A percentile compares a stretch with the other conserved stretches of the same genome.
Conservation (phyloP, 495 filamentous ascomycete species). For the Lophium mytilinum region DNA sequence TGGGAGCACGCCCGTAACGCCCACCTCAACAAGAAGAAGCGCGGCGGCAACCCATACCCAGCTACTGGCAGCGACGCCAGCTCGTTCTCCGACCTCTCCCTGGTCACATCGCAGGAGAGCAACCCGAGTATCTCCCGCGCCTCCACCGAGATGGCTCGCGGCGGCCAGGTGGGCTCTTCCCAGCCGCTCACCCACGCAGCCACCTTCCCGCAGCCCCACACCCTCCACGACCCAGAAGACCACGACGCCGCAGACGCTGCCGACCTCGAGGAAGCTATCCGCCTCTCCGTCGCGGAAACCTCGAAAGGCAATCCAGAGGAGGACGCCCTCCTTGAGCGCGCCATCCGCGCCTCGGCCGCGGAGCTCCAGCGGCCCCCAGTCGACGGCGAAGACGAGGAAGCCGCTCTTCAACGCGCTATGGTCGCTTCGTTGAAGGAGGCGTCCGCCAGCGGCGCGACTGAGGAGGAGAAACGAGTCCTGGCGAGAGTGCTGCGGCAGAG, state of each 20-base stretch:
- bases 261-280: conserved; percentile 63
- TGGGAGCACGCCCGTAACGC: background rate
- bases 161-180: background rate
- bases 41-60: background rate
- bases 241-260: conserved; percentile 33
- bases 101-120: background rate
- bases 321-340: conserved; percentile 58
- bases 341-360: conserved; percentile 57
- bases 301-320: conserved; percentile 59
- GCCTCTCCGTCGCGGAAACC: conserved; percentile 56
- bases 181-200: background rate
- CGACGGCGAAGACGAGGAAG: conserved; percentile 27
- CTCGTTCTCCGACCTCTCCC: conserved; percentile 7
- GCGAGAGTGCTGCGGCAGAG: conserved; percentile 52
- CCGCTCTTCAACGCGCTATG: conserved; percentile 29
- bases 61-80: conserved; percentile 4
- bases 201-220: conserved; percentile 4
- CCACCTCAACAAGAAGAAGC: no score
- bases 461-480: conserved; percentile 47
- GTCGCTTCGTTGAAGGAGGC: conserved; percentile 27
- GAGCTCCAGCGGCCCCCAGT: conserved; percentile 43
- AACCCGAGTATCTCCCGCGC: background rate
- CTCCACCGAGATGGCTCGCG: background rate
- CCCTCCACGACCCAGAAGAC: background rate
- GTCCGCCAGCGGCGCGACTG: conserved; percentile 16